phyloP scores from a whole-genome alignment of 2,329 filamentous ascomycete genomes.

The Fusarium heterosporum region DNA sequence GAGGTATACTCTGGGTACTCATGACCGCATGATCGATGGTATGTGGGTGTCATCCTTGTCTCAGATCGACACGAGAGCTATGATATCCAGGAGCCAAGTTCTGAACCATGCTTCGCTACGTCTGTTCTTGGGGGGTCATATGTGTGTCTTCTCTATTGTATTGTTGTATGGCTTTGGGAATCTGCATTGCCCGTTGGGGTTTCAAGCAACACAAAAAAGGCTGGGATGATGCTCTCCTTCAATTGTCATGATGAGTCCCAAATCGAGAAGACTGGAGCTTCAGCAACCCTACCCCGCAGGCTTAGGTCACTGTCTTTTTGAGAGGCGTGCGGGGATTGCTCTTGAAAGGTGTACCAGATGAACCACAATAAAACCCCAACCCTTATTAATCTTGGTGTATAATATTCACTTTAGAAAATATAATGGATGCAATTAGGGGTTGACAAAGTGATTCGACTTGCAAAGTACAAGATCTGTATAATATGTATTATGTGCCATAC shows the following conservation, averaged over 20 bases:
- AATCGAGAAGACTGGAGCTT: background rate
- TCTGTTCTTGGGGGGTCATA: background rate
- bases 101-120: constrained; percentile 10
- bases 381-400: background rate
- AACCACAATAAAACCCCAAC: background rate
- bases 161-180: background rate
- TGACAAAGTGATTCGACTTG: background rate
- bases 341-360: background rate
- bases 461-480: background rate
- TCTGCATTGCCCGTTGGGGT: background rate
- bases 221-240: background rate
- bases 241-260: background rate
- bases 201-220: background rate
- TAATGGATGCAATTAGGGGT: background rate
- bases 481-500: too few species aligned
- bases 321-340: background rate
- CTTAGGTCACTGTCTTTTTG: background rate
- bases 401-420: background rate
- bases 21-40: constrained; percentile 22
- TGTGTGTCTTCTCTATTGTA: background rate
- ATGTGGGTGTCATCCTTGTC: constrained; percentile 34
- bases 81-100: constrained; percentile 17
- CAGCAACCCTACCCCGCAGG: background rate
- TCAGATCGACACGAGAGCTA: constrained; percentile 31
- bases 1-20: background rate